phyloP scores from a whole-genome alignment of 768 basidiomycete genomes.

The Trametes sanguinea region DNA sequence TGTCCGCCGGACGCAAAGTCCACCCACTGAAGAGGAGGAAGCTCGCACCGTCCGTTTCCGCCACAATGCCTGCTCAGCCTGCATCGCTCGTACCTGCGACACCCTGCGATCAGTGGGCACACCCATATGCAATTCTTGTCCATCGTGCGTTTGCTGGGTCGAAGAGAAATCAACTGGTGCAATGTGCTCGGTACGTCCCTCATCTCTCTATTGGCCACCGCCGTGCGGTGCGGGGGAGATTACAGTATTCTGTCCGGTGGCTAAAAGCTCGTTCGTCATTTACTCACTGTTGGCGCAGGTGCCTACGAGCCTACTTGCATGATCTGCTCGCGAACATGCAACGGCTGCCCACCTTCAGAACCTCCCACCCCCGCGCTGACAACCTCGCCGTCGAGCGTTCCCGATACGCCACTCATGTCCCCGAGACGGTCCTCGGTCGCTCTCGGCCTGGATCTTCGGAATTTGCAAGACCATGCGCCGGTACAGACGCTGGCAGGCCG shows the following conservation, averaged over 20 bases:
- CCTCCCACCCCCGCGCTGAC: slow-evolving; percentile 42
- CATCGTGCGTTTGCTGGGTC: slow-evolving; percentile 14
- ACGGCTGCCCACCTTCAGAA: slow-evolving; percentile 35
- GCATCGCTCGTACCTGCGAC: not conserved
- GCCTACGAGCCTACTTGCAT: slow-evolving; percentile 37
- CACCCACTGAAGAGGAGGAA: slow-evolving; percentile 13
- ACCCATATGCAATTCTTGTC: slow-evolving; percentile 20
- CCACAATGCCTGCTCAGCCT: not conserved
- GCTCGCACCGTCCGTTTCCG: not conserved
- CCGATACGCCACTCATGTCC: slow-evolving; percentile 18
- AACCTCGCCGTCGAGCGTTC: slow-evolving; percentile 33
- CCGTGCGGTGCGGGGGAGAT: too few relatives aligned
- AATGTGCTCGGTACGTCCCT: slow-evolving; percentile 20
- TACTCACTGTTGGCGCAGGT: slow-evolving; percentile 27
- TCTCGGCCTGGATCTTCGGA: slow-evolving; percentile 6
- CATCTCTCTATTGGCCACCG: too few relatives aligned
- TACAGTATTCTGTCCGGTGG: too few relatives aligned
- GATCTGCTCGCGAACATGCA: slow-evolving; percentile 42
- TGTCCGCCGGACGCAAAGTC: not conserved
- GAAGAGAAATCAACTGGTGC: slow-evolving; percentile 13
- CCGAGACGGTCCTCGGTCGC: slow-evolving; percentile 34
- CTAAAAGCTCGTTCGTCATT: not conserved
- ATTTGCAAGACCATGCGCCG: not conserved
- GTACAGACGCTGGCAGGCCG: slow-evolving; percentile 18
- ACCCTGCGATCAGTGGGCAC: not conserved